These are phyloP conservation scores for Crucihimalaya himalaica DNA, from an alignment of 345 rosid species.

Conservation along the genomic window DNA sequence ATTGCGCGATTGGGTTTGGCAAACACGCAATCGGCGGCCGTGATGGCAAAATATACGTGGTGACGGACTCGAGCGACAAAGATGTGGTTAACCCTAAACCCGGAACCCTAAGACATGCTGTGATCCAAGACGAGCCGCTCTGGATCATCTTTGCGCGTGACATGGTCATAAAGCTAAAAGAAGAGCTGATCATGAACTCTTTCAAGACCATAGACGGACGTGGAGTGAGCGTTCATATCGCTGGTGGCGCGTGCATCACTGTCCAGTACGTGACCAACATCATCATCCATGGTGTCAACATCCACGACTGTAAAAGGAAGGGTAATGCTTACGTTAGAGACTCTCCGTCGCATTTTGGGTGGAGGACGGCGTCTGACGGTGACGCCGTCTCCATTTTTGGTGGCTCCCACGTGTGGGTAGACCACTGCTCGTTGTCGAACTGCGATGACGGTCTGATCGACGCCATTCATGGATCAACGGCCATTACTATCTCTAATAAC, in stretches of 20 bases:
- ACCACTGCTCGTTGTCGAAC: slow-evolving; percentile 64
- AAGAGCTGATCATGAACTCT: slow-evolving; percentile 63
- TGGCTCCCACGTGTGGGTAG: slow-evolving; percentile 68
- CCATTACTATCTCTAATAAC: slow-evolving; percentile 62
- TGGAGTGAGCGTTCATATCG: slow-evolving; percentile 56
- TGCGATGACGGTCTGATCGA: slow-evolving; percentile 61
- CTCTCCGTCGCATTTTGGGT: slow-evolving; percentile 58
- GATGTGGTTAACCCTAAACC: slow-evolving; percentile 61
- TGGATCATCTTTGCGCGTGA: slow-evolving; percentile 67
- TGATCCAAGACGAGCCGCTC: slow-evolving; percentile 56
- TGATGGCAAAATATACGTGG: slow-evolving; percentile 61
- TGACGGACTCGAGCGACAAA: slow-evolving; percentile 49
- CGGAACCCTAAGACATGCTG: slow-evolving; percentile 64
- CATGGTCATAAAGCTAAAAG: slow-evolving; percentile 60
- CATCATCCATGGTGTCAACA: slow-evolving; percentile 56
- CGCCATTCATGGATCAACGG: slow-evolving; percentile 63
- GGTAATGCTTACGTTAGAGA: slow-evolving; percentile 70
- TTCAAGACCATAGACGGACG: slow-evolving; percentile 70
- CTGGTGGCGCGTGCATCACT: slow-evolving; percentile 68
- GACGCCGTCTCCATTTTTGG: slow-evolving; percentile 64
- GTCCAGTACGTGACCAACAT: slow-evolving; percentile 63
- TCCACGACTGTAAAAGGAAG: slow-evolving; percentile 58
- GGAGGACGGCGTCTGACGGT: slow-evolving; percentile 67
- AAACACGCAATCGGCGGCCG: slow-evolving; percentile 70
- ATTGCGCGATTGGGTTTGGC: slow-evolving; percentile 66